Evolutionary conservation across 129 eudicot species (phyloP).

Genomic region (Lactuca saligna): DNA sequence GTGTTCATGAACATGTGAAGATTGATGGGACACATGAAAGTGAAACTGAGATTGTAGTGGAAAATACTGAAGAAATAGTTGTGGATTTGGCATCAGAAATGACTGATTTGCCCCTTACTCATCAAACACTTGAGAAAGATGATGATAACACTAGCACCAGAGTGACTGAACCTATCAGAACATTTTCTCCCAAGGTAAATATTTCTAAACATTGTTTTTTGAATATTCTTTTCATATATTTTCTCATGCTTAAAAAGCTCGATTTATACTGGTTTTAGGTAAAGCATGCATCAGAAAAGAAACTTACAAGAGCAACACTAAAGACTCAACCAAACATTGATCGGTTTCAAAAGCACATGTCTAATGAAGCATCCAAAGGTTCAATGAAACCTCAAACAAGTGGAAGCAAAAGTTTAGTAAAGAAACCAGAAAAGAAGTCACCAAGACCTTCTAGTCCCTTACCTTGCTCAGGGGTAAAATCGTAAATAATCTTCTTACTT

Average conservation of each 20-base stretch:
- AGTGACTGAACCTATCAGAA: slow-evolving; percentile 11
- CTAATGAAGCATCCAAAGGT: slow-evolving; percentile 40
- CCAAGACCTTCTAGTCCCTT: slow-evolving; percentile 39
- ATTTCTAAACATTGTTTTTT: slow-evolving; percentile 2
- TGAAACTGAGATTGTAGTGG: slow-evolving; percentile 27
- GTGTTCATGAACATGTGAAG: slow-evolving; percentile 29
- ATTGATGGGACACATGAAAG: slow-evolving; percentile 30
- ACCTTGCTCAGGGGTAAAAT: slow-evolving; percentile 27
- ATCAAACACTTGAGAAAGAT: slow-evolving; percentile 36
- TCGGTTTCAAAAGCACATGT: slow-evolving; percentile 33
- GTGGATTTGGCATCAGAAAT: slow-evolving; percentile 27
- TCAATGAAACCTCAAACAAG: slow-evolving; percentile 36
- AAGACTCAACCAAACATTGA: slow-evolving; percentile 31
- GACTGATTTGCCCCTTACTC: slow-evolving; percentile 19
- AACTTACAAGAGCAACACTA: slow-evolving; percentile 27
- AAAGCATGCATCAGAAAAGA: slow-evolving; percentile 35
- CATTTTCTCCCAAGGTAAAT: slow-evolving; percentile 45
- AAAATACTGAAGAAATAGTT: slow-evolving; percentile 22
- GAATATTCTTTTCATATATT: no score
- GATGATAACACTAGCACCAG: slow-evolving; percentile 28
- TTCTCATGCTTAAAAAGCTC: slow-evolving; percentile 15
- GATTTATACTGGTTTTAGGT: slow-evolving; percentile 33
- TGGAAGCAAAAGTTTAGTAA: slow-evolving; percentile 25
- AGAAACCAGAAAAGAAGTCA: slow-evolving; percentile 43
- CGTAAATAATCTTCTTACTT: slow-evolving; percentile 9